Base-by-base conservation (phyloP, 2,329 filamentous ascomycete genomes). In the Xylariaceae sp. region DNA sequence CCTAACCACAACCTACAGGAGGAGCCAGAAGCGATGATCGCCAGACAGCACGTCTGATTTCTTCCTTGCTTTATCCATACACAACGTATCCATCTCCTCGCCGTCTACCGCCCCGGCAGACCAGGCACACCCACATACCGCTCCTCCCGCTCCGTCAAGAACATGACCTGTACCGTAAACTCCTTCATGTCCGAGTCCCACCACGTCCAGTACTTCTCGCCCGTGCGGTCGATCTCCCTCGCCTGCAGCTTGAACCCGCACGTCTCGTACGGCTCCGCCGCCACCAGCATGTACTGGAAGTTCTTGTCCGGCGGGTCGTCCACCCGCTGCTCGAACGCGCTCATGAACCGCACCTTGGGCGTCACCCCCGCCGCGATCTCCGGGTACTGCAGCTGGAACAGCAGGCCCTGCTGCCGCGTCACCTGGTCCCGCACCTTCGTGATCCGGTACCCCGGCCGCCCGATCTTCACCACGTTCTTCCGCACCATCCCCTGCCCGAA, bases 101-200 rank as follows among this genome's bases (percentile, higher is more conserved):
- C 30, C 13, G 15, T 19, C 17, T 17, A 50, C 32, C 50, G 30
- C 3, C 69, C 69, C 19, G 73, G 73, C 54, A 83, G 58, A 11
- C 80, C 80, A 1, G 80, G 80, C 40, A 81, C 80, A 15, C 79
- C 78, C 37, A 79, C 81, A 50, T 83, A 97, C 46, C 89, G 76
- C 75, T 96, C 91, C 68, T 97, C 93, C 50, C 93, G 81, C 73
- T 98, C 93, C 30, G 93, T 97, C 79, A 96, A 93, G 70, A 97
- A 98, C 74, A 97, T 87, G 51, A 98, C 78, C 73, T 97, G 93
- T 31, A 96, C 79, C 88, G 89, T 97, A 62, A 94, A 98, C 71
- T 97, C 91, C 74, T 94, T 95, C 49, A 85, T 82, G 64, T 98
- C 93, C 46, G 85, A 83, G 67, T 98, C 93, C 74, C 90, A 98